Base-by-base conservation (phyloP, 257 asterid genomes). In the Plantago major region DNA sequence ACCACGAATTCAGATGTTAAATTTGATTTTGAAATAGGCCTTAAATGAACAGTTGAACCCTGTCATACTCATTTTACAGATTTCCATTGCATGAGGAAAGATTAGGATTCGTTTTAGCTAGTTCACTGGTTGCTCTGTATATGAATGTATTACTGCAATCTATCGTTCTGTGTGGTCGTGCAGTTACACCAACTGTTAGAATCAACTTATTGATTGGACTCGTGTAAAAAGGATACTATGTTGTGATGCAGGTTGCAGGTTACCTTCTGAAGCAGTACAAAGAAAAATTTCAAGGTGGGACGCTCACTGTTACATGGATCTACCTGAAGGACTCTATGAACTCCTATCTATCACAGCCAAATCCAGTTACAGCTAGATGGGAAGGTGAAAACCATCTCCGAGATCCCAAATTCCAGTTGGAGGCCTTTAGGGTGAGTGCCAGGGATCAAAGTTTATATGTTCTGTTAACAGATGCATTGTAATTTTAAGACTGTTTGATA, bases 351-450 rank as follows among this genome's bases (percentile, higher is more conserved):
- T 79, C 99, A 26, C 99, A 92, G 78, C 99, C 99, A 52, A 92
- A 92, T 68, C 99, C 99, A 1, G 99, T 92, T 46, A 92, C 97
- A 62, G 84, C 89, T 58, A 83, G 99, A 64, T 92, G 99, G 99
- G 99, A 92, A 80, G 91, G 99, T 30, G 90, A 70, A 74, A 90
- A 81, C 63, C 99, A 92, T 78, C 77, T 92, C 12, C 79, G 97
- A 50, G 83, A 89, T 83, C 97, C 97, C 59, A 87, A 74, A 38
- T 92, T 92, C 74, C 99, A 92, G 74, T 73, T 92, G 79, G 97
- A 92, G 37, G 95, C 99, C 58, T 92, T 92, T 74, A 76, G 99
- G 87, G 99, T 92, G 65, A 48, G 88, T 73, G 55, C 60, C 58
- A 13, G 11, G 8, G 40, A 33, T 48, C 53, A 11, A 19, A 40